These are phyloP conservation scores for Marvania coccoides DNA, from an alignment of 139 green algal genomes.

Conservation along the genomic window DNA sequence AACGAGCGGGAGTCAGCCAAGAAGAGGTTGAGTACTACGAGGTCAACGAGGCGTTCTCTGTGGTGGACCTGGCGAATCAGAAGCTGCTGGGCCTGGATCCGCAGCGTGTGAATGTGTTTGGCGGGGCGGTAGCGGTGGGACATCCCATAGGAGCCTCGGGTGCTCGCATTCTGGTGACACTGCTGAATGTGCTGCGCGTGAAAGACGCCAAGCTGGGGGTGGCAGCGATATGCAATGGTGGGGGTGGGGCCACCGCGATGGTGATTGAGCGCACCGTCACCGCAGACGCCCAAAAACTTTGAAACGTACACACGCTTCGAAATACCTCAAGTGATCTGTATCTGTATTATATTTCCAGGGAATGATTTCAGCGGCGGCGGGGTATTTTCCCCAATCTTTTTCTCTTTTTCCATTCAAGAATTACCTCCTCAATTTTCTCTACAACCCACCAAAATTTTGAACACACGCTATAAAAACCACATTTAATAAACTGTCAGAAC, in stretches of 20 bases:
- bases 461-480: no score
- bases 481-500: no score
- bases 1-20: background rate
- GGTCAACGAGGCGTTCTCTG: constrained; percentile 92
- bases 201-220: constrained; percentile 46
- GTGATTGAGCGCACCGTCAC: constrained; percentile 66
- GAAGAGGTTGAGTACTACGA: constrained; percentile 68
- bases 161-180: constrained; percentile 73
- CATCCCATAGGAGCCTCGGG: constrained; percentile 81
- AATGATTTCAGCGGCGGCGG: no score
- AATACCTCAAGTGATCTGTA: no score
- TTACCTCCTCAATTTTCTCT: no score
- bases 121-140: constrained; percentile 80
- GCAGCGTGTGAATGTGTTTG: constrained; percentile 69
- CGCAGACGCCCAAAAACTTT: no score
- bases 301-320: no score
- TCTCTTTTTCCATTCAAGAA: no score
- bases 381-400: no score
- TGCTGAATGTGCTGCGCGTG: constrained; percentile 66
- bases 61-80: constrained; percentile 67
- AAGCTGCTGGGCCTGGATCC: constrained; percentile 42
- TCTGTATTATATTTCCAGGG: no score
- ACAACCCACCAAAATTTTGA: no score
- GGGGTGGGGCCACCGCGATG: constrained; percentile 72
- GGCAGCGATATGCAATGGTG: constrained; percentile 87